phyloP scores from a whole-genome alignment of 108 stramenopile genomes.

The Discostella stelligeroides region DNA sequence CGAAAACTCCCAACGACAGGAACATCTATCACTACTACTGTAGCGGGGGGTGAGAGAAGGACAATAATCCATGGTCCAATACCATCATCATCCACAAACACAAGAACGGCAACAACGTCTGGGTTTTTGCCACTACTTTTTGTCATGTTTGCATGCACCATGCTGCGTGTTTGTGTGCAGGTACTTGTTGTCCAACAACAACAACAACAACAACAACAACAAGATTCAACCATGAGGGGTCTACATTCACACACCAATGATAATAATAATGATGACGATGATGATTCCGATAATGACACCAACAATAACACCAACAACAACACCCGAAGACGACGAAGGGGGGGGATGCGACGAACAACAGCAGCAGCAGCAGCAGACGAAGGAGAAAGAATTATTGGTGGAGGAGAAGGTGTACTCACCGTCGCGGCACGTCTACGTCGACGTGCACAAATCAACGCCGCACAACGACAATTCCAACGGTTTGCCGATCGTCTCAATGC shows the following conservation, averaged over 20 bases:
- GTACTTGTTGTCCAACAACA: too few species aligned
- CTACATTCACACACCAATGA: neutral
- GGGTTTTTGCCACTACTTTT: conserved; percentile 3
- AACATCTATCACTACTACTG: too few species aligned
- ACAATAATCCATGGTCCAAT: too few species aligned
- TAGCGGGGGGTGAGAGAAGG: too few species aligned
- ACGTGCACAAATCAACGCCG: neutral
- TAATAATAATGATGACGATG: neutral
- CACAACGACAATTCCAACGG: conserved; percentile 31
- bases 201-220: too few species aligned
- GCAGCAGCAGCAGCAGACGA: neutral
- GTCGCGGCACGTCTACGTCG: conserved; percentile 20
- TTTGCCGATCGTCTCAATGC: conserved; percentile 52
- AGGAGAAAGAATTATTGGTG: neutral
- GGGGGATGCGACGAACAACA: neutral
- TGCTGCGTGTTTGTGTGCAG: neutral
- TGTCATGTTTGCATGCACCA: conserved; percentile 1
- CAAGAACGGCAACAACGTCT: too few species aligned
- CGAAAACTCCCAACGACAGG: too few species aligned
- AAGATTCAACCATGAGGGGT: too few species aligned
- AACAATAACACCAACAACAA: neutral
- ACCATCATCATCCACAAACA: too few species aligned
- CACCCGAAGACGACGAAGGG: neutral
- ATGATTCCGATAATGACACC: conserved; percentile 5
- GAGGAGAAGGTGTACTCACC: neutral